Base-by-base conservation (phyloP, 2,329 filamentous ascomycete genomes). In the Magnaporthiopsis incrustans region DNA sequence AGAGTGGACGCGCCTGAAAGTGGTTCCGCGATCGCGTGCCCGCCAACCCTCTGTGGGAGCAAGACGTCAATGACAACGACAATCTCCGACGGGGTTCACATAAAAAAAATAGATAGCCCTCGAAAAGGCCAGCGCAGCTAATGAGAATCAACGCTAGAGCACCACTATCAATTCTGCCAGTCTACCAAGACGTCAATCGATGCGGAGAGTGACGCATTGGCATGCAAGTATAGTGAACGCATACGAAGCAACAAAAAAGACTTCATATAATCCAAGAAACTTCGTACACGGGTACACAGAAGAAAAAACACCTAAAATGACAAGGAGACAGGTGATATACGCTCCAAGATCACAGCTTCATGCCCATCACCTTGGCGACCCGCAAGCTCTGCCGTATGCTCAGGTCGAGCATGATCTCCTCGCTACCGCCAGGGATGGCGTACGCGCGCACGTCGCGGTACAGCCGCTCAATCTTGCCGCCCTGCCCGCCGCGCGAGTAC, bases 351-450 rank as follows among this genome's bases (percentile, higher is more conserved):
- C 26, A 98, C 76, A 99, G 75, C 84, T 97, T 99, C 94, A 98
- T 97, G 12, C 95, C 95, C 75, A 97, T 81, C 67, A 88, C 88
- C 83, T 97, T 89, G 70, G 92, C 91, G 64, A 99, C 95, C 75
- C 86, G 68, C 70, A 76, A 69, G 64, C 91, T 96, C 74, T 99
- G 78, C 66, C 94, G 84, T 76, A 99, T 96, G 78, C 91, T 96
- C 73, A 99, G 77, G 76, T 99, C 95, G 69, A 98, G 81, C 95
- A 99, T 99, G 69, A 99, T 99, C 84, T 99, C 95, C 80, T 99
- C 94, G 69, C 88, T 92, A 30, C 95, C 95, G 72, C 95, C 95
- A 3, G 95, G 95, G 70, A 99, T 94, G 67, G 95, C 94, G 76
- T 99, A 98, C 0, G 95, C 95, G 70, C 95, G 85, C 22, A 98